These are phyloP conservation scores for Rhododendron henanense DNA, from an alignment of 148 eudicot genomes.

Conservation along the genomic window DNA sequence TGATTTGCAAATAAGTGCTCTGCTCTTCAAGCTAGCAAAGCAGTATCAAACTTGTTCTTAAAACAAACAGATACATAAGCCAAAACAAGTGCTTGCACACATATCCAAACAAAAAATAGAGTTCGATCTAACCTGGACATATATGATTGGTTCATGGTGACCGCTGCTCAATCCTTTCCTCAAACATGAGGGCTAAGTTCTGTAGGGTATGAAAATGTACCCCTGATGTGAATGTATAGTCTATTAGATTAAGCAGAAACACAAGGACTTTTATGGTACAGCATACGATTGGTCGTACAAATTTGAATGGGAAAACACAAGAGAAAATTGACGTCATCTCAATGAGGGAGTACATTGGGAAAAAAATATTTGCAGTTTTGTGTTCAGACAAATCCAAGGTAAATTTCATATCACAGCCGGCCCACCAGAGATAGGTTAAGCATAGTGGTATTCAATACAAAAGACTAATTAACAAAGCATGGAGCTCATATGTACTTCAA, in stretches of 20 bases:
- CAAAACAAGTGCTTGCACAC: not conserved
- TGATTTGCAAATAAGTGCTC: not conserved
- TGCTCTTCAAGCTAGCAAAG: not conserved
- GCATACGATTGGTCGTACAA: not conserved
- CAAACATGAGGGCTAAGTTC: not conserved
- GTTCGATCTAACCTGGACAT: not conserved
- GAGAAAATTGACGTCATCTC: not conserved
- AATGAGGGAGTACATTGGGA: not conserved
- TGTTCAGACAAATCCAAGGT: not conserved
- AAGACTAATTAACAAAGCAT: not conserved
- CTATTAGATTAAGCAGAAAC: not conserved
- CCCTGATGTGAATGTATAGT: not conserved
- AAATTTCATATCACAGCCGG: not conserved
- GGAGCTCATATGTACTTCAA: not conserved
- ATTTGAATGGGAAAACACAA: not conserved
- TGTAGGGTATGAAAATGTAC: not conserved
- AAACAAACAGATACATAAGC: not conserved
- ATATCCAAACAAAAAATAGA: not conserved
- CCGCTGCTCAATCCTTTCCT: conserved; percentile 5
- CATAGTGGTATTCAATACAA: not conserved
- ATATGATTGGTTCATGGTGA: not conserved
- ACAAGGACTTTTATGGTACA: not conserved
- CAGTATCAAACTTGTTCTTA: not conserved
- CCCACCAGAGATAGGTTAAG: not conserved
- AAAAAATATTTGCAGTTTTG: not conserved